Percentiles rank a stretch among this genome's conserved stretches.
Evolutionary conservation across 169 alveolate species (phyloP).

Genomic region (Plasmodium gonderi): DNA sequence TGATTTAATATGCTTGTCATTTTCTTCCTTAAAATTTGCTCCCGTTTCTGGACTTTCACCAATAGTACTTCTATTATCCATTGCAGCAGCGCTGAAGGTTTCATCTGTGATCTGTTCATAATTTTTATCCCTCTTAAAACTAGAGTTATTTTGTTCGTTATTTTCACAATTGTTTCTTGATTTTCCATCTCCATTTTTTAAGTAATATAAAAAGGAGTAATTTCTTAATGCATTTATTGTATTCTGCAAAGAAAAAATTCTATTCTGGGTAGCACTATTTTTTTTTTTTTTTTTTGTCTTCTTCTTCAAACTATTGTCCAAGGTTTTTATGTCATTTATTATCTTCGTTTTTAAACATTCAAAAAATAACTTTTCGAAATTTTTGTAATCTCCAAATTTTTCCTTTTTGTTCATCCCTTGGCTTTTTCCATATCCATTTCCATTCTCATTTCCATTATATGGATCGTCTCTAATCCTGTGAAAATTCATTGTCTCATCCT

Average conservation of each 20-base stretch:
- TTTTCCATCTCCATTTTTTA: not conserved
- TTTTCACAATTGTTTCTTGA: too few species aligned
- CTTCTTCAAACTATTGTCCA: slow-evolving; percentile 54
- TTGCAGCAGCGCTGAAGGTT: not conserved
- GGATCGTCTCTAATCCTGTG: not conserved
- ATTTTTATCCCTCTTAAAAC: not conserved
- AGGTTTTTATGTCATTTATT: slow-evolving; percentile 48
- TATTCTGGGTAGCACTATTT: not conserved
- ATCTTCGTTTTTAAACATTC: slow-evolving; percentile 43
- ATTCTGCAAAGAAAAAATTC: slow-evolving; percentile 35
- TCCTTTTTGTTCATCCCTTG: not conserved
- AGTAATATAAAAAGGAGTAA: slow-evolving; percentile 9
- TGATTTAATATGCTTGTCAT: not conserved
- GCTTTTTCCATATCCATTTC: not conserved
- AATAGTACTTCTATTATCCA: too few species aligned
- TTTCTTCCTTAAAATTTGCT: not conserved
- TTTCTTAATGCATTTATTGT: slow-evolving; percentile 43
- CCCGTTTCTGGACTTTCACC: not conserved
- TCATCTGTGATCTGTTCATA: not conserved
- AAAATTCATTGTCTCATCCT: not conserved
- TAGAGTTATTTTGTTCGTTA: too few species aligned
- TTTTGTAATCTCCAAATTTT: slow-evolving; percentile 11
- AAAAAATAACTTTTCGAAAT: slow-evolving; percentile 49
- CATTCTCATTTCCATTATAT: not conserved
- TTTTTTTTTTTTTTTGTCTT: slow-evolving; percentile 3